Evolutionary conservation across 371 early-diverging fungal species (phyloP), one percentile per base, ranked within the genome.

Genomic region (Dichotomocladium elegans): DNA sequence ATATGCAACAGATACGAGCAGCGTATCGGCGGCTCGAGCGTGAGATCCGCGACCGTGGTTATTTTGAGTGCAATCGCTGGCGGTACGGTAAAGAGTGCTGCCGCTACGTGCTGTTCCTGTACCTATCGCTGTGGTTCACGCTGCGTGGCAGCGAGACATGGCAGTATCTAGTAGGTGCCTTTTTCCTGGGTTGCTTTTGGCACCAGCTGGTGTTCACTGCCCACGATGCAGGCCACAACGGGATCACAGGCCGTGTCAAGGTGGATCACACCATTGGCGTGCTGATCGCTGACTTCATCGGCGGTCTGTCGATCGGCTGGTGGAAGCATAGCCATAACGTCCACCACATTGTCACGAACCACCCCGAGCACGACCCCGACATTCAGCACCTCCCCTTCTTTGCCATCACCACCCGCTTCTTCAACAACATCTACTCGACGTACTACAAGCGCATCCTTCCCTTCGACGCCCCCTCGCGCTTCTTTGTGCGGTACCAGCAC

Each of bases 371-470:
- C 74, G 98, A 97, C 66, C 96, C 98, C 0, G 96, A 97, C 70
- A 94, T 97, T 58, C 98, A 97, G 70, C 98, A 95, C 61, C 46
- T 97, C 68, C 98, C 98, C 29, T 94, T 97, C 72, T 80, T 96
- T 52, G 96, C 98, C 17, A 79, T 96, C 47, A 85, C 92, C 10
- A 83, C 89, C 33, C 74, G 82, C 25, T 84, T 94, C 57, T 86
- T 92, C 57, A 70, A 85, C 61, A 84, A 81, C 58, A 59, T 95
- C 35, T 95, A 90, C 65, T 95, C 96, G n/a, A 82, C 91, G n/a
- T 97, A 92, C 73, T 91, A 96, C 67, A 81, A 88, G 29, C 85
- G 85, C 50, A 68, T 77, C n/a, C 70, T 96, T 67, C 68, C 69
- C 17, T 95, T 94, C 73, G 95, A 95, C 65, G 72, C 67, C 2